Evolutionary conservation across 2,329 filamentous ascomycete genomes (phyloP).

Genomic region (Aspergillus chevalieri): DNA sequence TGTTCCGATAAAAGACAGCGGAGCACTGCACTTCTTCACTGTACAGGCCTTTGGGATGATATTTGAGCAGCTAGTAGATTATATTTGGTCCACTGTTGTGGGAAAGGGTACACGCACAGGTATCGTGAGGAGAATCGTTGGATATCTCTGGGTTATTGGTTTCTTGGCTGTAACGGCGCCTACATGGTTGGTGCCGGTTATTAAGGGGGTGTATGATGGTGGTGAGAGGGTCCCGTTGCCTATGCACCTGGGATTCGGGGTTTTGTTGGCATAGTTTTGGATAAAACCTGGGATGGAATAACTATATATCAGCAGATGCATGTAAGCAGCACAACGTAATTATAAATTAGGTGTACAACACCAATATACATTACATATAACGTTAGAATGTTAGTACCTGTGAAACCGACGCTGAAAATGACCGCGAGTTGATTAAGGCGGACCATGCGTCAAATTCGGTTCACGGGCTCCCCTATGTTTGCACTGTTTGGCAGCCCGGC

Average conservation of each 20-base stretch:
- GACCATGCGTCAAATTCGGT: no score
- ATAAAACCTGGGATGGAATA: background rate
- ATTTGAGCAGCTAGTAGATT: background rate
- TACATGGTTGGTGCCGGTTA: slow-evolving; percentile 15
- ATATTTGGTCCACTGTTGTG: background rate
- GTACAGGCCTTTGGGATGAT: slow-evolving; percentile 11
- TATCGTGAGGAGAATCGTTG: slow-evolving; percentile 2
- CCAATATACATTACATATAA: no score
- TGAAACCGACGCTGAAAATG: no score
- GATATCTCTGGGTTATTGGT: slow-evolving; percentile 12
- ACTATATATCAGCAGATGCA: background rate
- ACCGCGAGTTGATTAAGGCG: no score
- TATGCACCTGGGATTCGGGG: slow-evolving; percentile 7
- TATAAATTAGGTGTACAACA: no score
- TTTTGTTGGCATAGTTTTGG: background rate
- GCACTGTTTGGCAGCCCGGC: no score
- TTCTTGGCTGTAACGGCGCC: slow-evolving; percentile 13
- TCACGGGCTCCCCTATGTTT: no score
- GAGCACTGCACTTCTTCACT: slow-evolving; percentile 11
- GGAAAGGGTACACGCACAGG: background rate
- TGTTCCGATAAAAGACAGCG: slow-evolving; percentile 6
- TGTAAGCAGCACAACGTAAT: background rate
- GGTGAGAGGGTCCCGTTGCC: slow-evolving; percentile 11
- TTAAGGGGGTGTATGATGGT: slow-evolving; percentile 8
- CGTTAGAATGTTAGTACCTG: no score